These are phyloP conservation scores for Usnea hakonensis DNA, from an alignment of 495 filamentous ascomycete species.

Conservation along the genomic window DNA sequence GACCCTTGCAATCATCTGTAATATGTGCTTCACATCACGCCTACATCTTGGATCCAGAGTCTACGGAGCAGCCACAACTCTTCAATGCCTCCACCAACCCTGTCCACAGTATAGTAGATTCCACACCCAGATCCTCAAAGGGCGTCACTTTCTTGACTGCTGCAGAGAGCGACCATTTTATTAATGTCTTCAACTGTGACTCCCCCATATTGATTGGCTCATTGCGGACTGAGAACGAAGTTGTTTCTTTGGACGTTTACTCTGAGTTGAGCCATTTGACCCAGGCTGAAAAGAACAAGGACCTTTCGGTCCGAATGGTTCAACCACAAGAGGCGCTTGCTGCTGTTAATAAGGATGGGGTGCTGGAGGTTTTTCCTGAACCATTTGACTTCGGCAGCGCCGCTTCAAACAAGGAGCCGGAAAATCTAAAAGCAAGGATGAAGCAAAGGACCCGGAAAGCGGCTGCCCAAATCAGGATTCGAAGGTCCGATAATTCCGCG, in stretches of 20 bases:
- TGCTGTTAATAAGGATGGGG: constrained; percentile 47
- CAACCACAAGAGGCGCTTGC: constrained; percentile 31
- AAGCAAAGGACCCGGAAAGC: constrained; percentile 45
- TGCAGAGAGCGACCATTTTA: constrained; percentile 48
- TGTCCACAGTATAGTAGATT: constrained; percentile 44
- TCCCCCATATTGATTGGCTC: constrained; percentile 41
- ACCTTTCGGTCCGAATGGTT: constrained; percentile 8
- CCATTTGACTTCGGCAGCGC: constrained; percentile 40
- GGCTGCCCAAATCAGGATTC: constrained; percentile 43
- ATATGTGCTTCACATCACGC: constrained; percentile 52
- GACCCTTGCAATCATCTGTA: constrained; percentile 33
- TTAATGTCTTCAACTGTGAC: constrained; percentile 46
- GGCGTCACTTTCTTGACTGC: constrained; percentile 37
- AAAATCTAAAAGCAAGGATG: constrained; percentile 39
- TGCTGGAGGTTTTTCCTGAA: constrained; percentile 49
- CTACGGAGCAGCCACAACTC: constrained; percentile 33
- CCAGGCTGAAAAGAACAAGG: constrained; percentile 3
- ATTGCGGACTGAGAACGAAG: constrained; percentile 47
- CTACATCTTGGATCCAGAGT: constrained; percentile 43
- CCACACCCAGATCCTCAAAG: constrained; percentile 30
- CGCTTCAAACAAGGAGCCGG: constrained; percentile 25
- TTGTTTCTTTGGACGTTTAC: constrained; percentile 34
- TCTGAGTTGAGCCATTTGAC: constrained; percentile 14
- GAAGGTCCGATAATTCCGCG: constrained; percentile 39
- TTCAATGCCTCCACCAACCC: constrained; percentile 49